A percentile compares a stretch with the other conserved stretches of the same genome.
Evolutionary conservation across 495 filamentous ascomycete genomes (phyloP).

Genomic region (Schizothecium vesticola): DNA sequence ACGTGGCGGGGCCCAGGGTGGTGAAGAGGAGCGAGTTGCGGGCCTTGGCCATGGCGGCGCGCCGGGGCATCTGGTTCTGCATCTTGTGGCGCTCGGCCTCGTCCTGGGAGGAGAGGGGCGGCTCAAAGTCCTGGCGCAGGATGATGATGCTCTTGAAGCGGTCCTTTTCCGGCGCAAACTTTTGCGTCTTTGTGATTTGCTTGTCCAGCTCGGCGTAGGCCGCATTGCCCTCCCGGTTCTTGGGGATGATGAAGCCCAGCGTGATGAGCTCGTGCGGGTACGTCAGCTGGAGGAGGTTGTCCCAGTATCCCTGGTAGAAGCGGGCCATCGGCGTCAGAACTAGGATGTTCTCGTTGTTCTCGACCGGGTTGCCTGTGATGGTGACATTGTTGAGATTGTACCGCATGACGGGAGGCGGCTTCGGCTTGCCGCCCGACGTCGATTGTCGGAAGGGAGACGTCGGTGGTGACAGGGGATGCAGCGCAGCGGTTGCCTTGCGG

Average conservation of each 20-base stretch:
- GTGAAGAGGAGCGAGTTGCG: slow-evolving; percentile 94
- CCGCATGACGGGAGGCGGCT: slow-evolving; percentile 83
- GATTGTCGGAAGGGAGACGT: slow-evolving; percentile 75
- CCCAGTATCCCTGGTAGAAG: slow-evolving; percentile 94
- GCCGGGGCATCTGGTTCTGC: slow-evolving; percentile 75
- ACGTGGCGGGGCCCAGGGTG: slow-evolving; percentile 87
- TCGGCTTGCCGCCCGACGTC: slow-evolving; percentile 50
- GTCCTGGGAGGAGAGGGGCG: slow-evolving; percentile 69
- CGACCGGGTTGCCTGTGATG: slow-evolving; percentile 64
- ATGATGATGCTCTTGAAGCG: slow-evolving; percentile 91
- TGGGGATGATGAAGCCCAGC: slow-evolving; percentile 93
- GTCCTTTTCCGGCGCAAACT: slow-evolving; percentile 63
- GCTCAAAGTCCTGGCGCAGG: slow-evolving; percentile 90
- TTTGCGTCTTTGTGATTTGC: slow-evolving; percentile 77
- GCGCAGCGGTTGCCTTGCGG: slow-evolving; percentile 52
- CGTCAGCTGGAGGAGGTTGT: slow-evolving; percentile 74
- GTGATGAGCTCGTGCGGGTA: slow-evolving; percentile 95
- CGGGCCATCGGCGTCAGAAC: slow-evolving; percentile 87
- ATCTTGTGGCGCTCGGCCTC: slow-evolving; percentile 89
- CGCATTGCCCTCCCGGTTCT: slow-evolving; percentile 78
- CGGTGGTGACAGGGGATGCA: slow-evolving; percentile 74
- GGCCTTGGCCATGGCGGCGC: slow-evolving; percentile 86
- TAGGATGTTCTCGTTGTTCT: slow-evolving; percentile 77
- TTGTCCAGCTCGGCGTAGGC: slow-evolving; percentile 78
- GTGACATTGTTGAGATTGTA: slow-evolving; percentile 94